A percentile compares a stretch with the other conserved stretches of the same genome.
phyloP scores from a whole-genome alignment of 352 stramenopile genomes.

The Pythium aphanidermatum region DNA sequence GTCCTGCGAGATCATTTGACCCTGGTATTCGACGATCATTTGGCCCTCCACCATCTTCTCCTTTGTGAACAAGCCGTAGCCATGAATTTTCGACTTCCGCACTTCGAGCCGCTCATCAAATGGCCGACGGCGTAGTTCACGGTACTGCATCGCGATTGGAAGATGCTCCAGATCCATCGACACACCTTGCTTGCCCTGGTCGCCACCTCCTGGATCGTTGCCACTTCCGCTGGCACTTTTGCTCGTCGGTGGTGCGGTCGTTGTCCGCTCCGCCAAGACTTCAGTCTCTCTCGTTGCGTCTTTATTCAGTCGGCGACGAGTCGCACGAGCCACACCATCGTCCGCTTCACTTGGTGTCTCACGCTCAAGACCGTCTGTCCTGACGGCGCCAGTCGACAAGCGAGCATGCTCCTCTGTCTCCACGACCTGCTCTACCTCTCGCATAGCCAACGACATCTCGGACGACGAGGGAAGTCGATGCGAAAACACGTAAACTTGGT shows the following conservation, averaged over 20 bases:
- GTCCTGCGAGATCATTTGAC: slow-evolving; percentile 87
- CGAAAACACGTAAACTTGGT: slow-evolving; percentile 83
- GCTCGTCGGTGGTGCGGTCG: slow-evolving; percentile 1
- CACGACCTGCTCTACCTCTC: slow-evolving; percentile 72
- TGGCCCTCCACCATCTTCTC: slow-evolving; percentile 86
- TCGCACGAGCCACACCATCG: slow-evolving; percentile 6
- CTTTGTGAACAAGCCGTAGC: slow-evolving; percentile 95
- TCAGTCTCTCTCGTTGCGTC: slow-evolving; percentile 39
- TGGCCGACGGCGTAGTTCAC: slow-evolving; percentile 85
- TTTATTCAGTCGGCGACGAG: slow-evolving; percentile 40
- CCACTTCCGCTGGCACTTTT: not conserved
- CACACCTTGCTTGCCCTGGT: slow-evolving; percentile 24
- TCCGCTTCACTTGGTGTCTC: slow-evolving; percentile 38
- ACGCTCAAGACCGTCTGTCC: slow-evolving; percentile 80
- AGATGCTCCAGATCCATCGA: slow-evolving; percentile 79
- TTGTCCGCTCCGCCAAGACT: slow-evolving; percentile 15
- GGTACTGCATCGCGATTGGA: slow-evolving; percentile 89
- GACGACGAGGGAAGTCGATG: slow-evolving; percentile 65
- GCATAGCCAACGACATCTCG: slow-evolving; percentile 74
- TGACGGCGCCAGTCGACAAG: slow-evolving; percentile 74
- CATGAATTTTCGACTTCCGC: slow-evolving; percentile 93
- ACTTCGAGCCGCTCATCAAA: slow-evolving; percentile 90
- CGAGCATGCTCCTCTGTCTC: slow-evolving; percentile 80
- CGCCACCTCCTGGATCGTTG: slow-evolving; percentile 7
- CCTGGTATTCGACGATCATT: slow-evolving; percentile 97